phyloP scores from a whole-genome alignment of 129 eudicot genomes.

The Kitagawia praeruptora region DNA sequence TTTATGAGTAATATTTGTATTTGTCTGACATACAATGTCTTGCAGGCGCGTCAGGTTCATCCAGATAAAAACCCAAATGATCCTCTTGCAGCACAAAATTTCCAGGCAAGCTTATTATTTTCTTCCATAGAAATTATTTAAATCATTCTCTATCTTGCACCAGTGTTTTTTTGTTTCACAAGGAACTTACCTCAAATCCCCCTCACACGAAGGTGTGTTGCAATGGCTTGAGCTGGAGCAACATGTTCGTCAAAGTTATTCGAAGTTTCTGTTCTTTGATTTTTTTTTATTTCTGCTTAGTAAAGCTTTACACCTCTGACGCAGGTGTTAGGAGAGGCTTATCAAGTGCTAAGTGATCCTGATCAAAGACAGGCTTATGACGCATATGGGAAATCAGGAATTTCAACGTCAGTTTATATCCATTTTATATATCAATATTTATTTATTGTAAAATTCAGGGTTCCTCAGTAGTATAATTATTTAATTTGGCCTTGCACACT shows the following conservation, averaged over 20 bases:
- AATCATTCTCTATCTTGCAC: not conserved
- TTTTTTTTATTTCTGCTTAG: not conserved
- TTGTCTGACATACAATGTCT: not conserved
- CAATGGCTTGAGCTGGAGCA: not conserved
- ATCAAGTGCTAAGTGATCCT: slow-evolving; percentile 95
- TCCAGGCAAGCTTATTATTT: slow-evolving; percentile 50
- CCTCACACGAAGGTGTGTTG: not conserved
- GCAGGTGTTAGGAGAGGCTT: slow-evolving; percentile 96
- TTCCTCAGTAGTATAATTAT: not conserved
- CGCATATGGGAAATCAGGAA: slow-evolving; percentile 78
- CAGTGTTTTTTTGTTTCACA: not conserved
- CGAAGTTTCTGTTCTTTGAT: not conserved
- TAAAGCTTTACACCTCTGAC: not conserved
- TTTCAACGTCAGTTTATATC: slow-evolving; percentile 68
- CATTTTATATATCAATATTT: not conserved
- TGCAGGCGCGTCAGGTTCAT: slow-evolving; percentile 97
- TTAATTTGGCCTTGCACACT: not conserved
- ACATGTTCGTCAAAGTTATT: not conserved
- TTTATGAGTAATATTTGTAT: not conserved
- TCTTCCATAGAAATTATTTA: not conserved
- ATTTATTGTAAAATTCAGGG: slow-evolving; percentile 1
- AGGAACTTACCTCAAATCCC: not conserved
- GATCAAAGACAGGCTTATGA: slow-evolving; percentile 86
- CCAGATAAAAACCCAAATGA: slow-evolving; percentile 97
- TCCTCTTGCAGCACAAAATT: slow-evolving; percentile 90